Percentiles rank a stretch among this genome's conserved stretches.
Conservation (phyloP, 108 stramenopile genomes). For the Nitzschia sp. region DNA sequence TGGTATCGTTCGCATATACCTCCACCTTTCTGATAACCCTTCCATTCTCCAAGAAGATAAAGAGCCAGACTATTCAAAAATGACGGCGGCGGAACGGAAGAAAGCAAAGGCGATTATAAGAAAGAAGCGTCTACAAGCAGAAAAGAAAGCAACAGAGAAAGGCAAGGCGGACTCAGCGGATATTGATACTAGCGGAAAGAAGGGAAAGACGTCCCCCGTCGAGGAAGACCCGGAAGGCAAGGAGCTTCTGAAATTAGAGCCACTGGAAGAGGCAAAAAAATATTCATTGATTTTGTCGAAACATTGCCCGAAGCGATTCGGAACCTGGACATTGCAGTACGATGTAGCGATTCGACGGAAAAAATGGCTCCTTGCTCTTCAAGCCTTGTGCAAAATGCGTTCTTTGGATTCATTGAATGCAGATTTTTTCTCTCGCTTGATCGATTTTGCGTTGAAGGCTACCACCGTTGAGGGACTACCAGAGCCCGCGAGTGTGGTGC, state of each 20-base stretch:
- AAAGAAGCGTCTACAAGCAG: constrained; percentile 74
- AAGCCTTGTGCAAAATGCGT: constrained; percentile 69
- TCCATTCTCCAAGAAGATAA: constrained; percentile 39
- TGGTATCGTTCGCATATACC: constrained; percentile 75
- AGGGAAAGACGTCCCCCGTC: constrained; percentile 43
- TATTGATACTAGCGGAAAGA: constrained; percentile 48
- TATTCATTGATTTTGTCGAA: constrained; percentile 71
- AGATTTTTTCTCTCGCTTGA: constrained; percentile 57
- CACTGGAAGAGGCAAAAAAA: constrained; percentile 81
- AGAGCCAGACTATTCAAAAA: constrained; percentile 82
- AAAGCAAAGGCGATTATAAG: constrained; percentile 83
- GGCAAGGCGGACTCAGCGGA: constrained; percentile 43
- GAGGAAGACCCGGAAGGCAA: constrained; percentile 91
- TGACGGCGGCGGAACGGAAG: constrained; percentile 84
- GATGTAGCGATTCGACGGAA: constrained; percentile 91
- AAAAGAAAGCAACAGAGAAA: constrained; percentile 55
- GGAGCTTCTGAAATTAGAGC: constrained; percentile 77
- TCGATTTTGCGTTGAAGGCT: constrained; percentile 63
- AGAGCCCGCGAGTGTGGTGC: constrained; percentile 45
- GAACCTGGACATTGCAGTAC: constrained; percentile 86
- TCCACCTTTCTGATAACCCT: constrained; percentile 76
- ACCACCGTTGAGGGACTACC: constrained; percentile 10
- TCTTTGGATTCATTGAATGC: constrained; percentile 41
- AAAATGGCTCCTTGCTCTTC: constrained; percentile 86
- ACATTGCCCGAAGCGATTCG: constrained; percentile 67